These are phyloP conservation scores for Ascoidea tarda DNA, from an alignment of 805 yeast genomes.

Conservation along the genomic window DNA sequence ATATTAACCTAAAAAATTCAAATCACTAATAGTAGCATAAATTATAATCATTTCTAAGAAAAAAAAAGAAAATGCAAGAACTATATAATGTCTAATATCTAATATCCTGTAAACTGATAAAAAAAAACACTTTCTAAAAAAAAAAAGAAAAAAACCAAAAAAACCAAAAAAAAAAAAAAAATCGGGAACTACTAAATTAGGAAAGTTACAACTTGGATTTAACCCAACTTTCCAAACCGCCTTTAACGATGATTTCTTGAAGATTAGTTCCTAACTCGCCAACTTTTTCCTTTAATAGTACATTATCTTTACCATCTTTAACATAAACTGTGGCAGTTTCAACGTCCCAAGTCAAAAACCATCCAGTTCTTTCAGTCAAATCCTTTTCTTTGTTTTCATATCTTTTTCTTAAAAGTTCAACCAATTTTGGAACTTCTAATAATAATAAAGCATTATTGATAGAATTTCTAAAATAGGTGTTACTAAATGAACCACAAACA, in stretches of 20 bases:
- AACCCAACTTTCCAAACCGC: slow-evolving; percentile 99
- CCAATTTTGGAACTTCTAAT: slow-evolving; percentile 81
- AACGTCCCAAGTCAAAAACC: slow-evolving; percentile 89
- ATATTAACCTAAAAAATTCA: no score
- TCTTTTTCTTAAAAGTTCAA: slow-evolving; percentile 58
- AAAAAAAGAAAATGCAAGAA: no score
- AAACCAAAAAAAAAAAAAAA: neutral
- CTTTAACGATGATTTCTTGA: slow-evolving; percentile 93
- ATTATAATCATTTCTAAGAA: no score
- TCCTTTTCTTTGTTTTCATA: slow-evolving; percentile 40
- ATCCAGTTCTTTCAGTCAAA: slow-evolving; percentile 88
- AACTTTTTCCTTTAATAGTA: slow-evolving; percentile 70
- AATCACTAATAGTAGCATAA: no score
- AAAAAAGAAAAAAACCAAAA: no score
- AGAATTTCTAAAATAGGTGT: slow-evolving; percentile 89
- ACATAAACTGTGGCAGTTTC: slow-evolving; percentile 71
- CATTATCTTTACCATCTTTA: slow-evolving; percentile 41
- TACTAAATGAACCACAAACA: slow-evolving; percentile 95
- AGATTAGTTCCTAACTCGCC: slow-evolving; percentile 92
- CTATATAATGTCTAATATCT: no score
- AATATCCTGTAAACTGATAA: no score
- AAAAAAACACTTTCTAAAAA: no score
- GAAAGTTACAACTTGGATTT: slow-evolving; percentile 39
- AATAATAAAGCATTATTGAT: slow-evolving; percentile 94
- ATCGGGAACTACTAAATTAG: neutral